A percentile compares a stretch with the other conserved stretches of the same genome.
These are phyloP conservation scores for Logfia minima DNA, from an alignment of 129 eudicot species.

Conservation along the genomic window DNA sequence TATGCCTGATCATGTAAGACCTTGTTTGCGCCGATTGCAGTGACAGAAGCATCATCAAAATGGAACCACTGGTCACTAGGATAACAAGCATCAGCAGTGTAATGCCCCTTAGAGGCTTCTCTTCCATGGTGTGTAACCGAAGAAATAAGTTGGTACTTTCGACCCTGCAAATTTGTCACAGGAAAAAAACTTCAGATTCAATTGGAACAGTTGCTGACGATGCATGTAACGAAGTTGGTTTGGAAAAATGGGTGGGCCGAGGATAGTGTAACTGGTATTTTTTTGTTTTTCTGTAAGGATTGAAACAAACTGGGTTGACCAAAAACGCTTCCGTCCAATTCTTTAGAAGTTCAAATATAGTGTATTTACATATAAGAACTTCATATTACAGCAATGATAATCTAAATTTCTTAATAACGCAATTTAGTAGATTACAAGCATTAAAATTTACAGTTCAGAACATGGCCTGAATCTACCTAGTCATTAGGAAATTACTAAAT, in stretches of 20 bases:
- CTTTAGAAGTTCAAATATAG: not conserved
- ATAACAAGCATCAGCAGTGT: constrained; percentile 84
- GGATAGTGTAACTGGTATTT: not conserved
- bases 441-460: too few relatives aligned
- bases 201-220: too few relatives aligned
- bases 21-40: constrained; percentile 55
- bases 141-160: constrained; percentile 75
- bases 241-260: not conserved
- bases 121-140: constrained; percentile 95
- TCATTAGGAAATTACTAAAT: too few relatives aligned
- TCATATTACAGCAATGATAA: not conserved
- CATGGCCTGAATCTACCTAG: too few relatives aligned
- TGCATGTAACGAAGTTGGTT: not conserved
- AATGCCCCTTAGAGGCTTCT: constrained; percentile 93
- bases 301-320: not conserved
- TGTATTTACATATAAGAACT: too few relatives aligned
- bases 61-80: constrained; percentile 71
- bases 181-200: not conserved
- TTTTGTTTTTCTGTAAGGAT: too few relatives aligned
- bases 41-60: constrained; percentile 80
- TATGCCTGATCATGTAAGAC: constrained; percentile 91
- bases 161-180: constrained; percentile 47
- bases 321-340: not conserved
- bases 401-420: not conserved
- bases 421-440: not conserved